phyloP scores from a whole-genome alignment of 1,139 yeast genomes.

The Pichia sp. region DNA sequence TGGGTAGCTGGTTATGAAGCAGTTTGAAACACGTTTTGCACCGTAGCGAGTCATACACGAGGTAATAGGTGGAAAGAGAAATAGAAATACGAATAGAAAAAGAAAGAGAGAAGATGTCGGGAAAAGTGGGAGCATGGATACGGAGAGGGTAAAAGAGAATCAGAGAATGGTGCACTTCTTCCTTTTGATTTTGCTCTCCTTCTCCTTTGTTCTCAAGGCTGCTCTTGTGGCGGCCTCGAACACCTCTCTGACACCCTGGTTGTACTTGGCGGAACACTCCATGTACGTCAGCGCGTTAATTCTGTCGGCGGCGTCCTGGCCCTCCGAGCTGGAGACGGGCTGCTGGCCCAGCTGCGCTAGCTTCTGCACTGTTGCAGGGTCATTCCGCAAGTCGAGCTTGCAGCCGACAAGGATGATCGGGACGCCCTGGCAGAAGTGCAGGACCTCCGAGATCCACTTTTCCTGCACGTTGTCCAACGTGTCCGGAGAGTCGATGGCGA shows the following conservation, averaged over 20 bases:
- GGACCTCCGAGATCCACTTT: conserved; percentile 90
- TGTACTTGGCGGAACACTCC: conserved; percentile 92
- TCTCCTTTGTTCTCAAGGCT: conserved; percentile 61
- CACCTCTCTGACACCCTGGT: conserved; percentile 86
- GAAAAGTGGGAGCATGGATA: too few species aligned
- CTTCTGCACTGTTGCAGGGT: conserved; percentile 69
- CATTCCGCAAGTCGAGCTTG: conserved; percentile 84
- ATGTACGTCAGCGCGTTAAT: conserved; percentile 82
- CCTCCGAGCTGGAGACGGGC: conserved; percentile 76
- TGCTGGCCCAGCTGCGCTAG: conserved; percentile 69
- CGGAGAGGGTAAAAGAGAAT: background rate
- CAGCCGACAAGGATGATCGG: conserved; percentile 93
- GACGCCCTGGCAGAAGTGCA: conserved; percentile 91
- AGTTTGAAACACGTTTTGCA: background rate
- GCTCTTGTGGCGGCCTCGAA: conserved; percentile 92
- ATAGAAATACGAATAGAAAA: background rate
- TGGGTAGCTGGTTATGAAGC: too few species aligned
- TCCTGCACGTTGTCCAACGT: conserved; percentile 89
- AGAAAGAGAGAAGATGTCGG: too few species aligned
- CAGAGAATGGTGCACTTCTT: conserved; percentile 33
- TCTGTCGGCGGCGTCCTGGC: conserved; percentile 77
- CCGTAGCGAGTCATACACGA: background rate
- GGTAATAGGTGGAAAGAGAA: too few species aligned
- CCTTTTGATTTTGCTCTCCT: conserved; percentile 40
- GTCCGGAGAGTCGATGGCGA: conserved; percentile 87